A percentile compares a stretch with the other conserved stretches of the same genome.
These are phyloP conservation scores for Sonneratia alba DNA, from an alignment of 345 rosid species.

Conservation along the genomic window DNA sequence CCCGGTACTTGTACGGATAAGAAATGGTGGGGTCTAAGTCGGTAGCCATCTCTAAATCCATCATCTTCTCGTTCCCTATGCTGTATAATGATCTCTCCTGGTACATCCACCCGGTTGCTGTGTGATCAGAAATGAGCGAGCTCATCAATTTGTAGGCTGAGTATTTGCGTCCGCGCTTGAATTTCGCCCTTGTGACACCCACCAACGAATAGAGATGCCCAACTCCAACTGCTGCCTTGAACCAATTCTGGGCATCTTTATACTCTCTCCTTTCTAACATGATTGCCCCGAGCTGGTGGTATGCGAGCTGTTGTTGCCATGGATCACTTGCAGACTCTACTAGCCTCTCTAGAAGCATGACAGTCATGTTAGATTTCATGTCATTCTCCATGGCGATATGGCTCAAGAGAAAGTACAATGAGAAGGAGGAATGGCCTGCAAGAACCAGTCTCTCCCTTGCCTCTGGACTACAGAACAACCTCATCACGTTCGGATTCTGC, in stretches of 20 bases:
- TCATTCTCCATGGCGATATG: slow-evolving; percentile 77
- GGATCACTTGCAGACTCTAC: slow-evolving; percentile 49
- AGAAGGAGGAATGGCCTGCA: slow-evolving; percentile 69
- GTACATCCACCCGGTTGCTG: slow-evolving; percentile 77
- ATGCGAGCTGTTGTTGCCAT: slow-evolving; percentile 86
- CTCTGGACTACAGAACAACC: slow-evolving; percentile 49
- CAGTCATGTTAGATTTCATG: slow-evolving; percentile 74
- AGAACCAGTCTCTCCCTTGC: slow-evolving; percentile 52
- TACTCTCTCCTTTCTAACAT: slow-evolving; percentile 87
- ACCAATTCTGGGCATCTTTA: slow-evolving; percentile 82
- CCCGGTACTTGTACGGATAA: slow-evolving; percentile 79
- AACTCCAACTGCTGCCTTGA: slow-evolving; percentile 51
- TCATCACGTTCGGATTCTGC: slow-evolving; percentile 58
- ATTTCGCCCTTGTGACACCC: slow-evolving; percentile 81
- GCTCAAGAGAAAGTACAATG: slow-evolving; percentile 65
- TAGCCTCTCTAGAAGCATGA: slow-evolving; percentile 80
- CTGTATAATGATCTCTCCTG: slow-evolving; percentile 85
- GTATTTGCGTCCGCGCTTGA: slow-evolving; percentile 77
- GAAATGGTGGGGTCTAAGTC: slow-evolving; percentile 78
- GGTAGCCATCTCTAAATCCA: slow-evolving; percentile 63
- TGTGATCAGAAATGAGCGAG: slow-evolving; percentile 46
- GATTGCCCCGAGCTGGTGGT: slow-evolving; percentile 73
- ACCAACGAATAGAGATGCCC: slow-evolving; percentile 67
- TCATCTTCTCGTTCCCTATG: slow-evolving; percentile 56
- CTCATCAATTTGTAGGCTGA: slow-evolving; percentile 73